Percentiles rank a stretch among this genome's conserved stretches.
Evolutionary conservation across 305 asterid genomes (phyloP).

Genomic region (Solanum hybrid): DNA sequence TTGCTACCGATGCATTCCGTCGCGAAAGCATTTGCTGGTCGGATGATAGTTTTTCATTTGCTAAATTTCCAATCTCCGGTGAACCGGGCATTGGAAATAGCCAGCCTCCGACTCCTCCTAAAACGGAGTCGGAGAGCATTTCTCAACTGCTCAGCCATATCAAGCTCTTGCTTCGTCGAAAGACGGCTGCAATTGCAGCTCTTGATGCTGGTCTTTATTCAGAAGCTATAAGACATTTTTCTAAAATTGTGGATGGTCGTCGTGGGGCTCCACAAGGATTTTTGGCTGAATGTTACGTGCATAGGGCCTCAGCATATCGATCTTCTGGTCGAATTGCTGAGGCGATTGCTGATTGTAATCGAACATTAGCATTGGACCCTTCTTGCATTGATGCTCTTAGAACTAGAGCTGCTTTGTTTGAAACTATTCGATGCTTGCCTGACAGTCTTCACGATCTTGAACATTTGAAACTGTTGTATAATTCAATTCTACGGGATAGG

Average conservation of each 20-base stretch:
- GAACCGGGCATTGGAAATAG: constrained; percentile 19
- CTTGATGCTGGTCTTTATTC: constrained; percentile 72
- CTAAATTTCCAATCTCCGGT: constrained; percentile 37
- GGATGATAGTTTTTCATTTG: constrained; percentile 66
- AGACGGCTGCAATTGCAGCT: constrained; percentile 84
- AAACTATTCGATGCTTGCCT: constrained; percentile 60
- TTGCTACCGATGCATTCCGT: constrained; percentile 79
- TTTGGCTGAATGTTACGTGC: constrained; percentile 69
- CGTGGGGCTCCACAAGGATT: constrained; percentile 87
- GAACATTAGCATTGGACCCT: constrained; percentile 75
- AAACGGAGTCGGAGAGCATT: constrained; percentile 58
- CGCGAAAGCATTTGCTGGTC: constrained; percentile 77
- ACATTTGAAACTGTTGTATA: constrained; percentile 74
- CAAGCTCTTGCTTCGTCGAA: constrained; percentile 76
- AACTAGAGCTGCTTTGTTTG: constrained; percentile 61
- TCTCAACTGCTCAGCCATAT: constrained; percentile 70
- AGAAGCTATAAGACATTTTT: constrained; percentile 79
- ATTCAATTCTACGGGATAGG: constrained; percentile 66
- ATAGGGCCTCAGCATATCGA: constrained; percentile 66
- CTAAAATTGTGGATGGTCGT: constrained; percentile 84
- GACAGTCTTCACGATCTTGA: constrained; percentile 89
- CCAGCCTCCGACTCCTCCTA: constrained; percentile 41
- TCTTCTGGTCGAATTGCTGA: constrained; percentile 75
- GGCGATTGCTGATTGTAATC: constrained; percentile 79
- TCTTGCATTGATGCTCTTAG: constrained; percentile 70